phyloP scores from a whole-genome alignment of 352 stramenopile species.

The Blastocystis sp. region DNA sequence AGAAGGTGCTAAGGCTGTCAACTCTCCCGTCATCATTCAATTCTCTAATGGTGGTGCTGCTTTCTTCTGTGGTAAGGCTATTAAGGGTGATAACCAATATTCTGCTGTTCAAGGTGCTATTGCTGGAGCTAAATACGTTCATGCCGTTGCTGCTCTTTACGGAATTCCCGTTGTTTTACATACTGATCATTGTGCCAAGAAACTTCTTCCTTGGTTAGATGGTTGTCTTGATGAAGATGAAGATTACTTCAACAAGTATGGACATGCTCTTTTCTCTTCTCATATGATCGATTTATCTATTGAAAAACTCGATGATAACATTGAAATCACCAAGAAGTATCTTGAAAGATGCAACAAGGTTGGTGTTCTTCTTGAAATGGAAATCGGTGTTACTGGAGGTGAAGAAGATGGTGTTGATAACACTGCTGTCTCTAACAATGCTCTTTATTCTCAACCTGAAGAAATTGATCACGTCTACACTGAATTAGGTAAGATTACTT shows the following conservation, averaged over 20 bases:
- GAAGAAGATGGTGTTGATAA: conserved; percentile 96
- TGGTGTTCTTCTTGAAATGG: conserved; percentile 83
- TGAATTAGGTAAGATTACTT: conserved; percentile 65
- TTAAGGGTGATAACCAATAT: conserved; percentile 71
- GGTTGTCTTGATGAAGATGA: conserved; percentile 77
- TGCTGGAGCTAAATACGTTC: conserved; percentile 76
- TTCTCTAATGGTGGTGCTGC: conserved; percentile 85
- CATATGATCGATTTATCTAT: conserved; percentile 97
- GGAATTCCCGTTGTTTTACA: conserved; percentile 83
- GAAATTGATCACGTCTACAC: conserved; percentile 82
- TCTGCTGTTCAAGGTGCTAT: conserved; percentile 61
- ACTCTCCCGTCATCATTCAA: conserved; percentile 87
- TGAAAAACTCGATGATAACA: conserved; percentile 89
- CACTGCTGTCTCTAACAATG: conserved; percentile 69
- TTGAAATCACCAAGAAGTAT: conserved; percentile 84
- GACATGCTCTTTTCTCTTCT: conserved; percentile 78
- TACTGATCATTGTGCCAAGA: conserved; percentile 94
- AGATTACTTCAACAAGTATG: conserved; percentile 76
- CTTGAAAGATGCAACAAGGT: conserved; percentile 85
- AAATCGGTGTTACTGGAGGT: conserved; percentile 87
- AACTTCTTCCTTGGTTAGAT: conserved; percentile 88
- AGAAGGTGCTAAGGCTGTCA: conserved; percentile 78
- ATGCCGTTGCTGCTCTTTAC: conserved; percentile 81
- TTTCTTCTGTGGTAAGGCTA: conserved; percentile 84
- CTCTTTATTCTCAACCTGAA: conserved; percentile 78